Evolutionary conservation across 768 basidiomycete species (phyloP).

Genomic region (Tremella yokohamensis): DNA sequence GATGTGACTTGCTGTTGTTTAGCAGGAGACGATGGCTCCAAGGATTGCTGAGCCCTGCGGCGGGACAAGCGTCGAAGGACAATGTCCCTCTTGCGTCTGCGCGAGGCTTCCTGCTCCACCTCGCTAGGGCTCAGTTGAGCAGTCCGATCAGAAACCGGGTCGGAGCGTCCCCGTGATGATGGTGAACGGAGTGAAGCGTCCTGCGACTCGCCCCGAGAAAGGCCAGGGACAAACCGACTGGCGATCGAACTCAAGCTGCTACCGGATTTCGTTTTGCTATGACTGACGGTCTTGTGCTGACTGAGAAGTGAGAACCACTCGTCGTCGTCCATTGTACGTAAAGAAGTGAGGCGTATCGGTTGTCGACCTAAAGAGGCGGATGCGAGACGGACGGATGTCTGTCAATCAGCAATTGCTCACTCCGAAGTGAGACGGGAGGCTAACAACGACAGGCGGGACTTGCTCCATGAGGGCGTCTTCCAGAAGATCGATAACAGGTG

Average conservation of each 20-base stretch:
- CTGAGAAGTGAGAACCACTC: constrained; percentile 47
- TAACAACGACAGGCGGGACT: constrained; percentile 47
- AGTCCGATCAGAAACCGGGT: no score
- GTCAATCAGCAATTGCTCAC: background rate
- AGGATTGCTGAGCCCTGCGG: background rate
- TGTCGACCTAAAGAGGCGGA: constrained; percentile 45
- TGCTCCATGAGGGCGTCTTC: constrained; percentile 50
- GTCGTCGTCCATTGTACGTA: constrained; percentile 46
- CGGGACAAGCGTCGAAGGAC: constrained; percentile 9
- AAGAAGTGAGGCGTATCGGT: constrained; percentile 44
- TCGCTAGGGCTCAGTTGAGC: background rate
- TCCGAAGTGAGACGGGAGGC: constrained; percentile 4
- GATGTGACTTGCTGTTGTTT: no score
- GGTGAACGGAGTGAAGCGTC: no score
- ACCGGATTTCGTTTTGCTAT: background rate
- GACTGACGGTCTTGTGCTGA: background rate
- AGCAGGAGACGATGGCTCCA: no score
- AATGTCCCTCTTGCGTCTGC: constrained; percentile 16
- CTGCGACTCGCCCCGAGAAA: no score
- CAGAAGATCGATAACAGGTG: constrained; percentile 50
- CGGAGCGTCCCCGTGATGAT: no score
- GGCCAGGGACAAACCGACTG: no score
- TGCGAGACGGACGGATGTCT: constrained; percentile 48
- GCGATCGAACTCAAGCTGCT: background rate
- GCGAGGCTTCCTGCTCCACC: constrained; percentile 8